A percentile compares a stretch with the other conserved stretches of the same genome.
Evolutionary conservation across 2,329 filamentous ascomycete genomes (phyloP).

Genomic region (Colletotrichum viniferum): DNA sequence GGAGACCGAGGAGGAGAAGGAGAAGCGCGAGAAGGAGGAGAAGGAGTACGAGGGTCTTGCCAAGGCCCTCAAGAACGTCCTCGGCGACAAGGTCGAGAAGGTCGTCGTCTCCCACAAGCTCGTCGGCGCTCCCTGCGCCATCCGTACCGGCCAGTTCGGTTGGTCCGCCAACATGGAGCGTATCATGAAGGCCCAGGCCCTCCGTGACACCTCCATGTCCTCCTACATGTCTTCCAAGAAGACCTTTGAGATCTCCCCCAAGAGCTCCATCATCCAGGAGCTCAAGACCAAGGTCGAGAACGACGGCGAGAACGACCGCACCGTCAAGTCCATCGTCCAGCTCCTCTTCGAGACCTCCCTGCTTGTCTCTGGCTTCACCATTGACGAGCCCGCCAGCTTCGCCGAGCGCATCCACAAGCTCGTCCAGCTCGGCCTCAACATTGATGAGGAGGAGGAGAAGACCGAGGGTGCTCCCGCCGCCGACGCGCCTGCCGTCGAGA

Average conservation of each 20-base stretch:
- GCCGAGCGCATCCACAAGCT: slow-evolving; percentile 99
- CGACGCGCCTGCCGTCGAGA: slow-evolving; percentile 62
- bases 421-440: slow-evolving; percentile 94
- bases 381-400: slow-evolving; percentile 97
- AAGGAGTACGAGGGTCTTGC: slow-evolving; percentile 96
- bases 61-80: slow-evolving; percentile 98
- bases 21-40: slow-evolving; percentile 90
- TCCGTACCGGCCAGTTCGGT: slow-evolving; percentile 99
- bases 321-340: slow-evolving; percentile 98
- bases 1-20: slow-evolving; percentile 99
- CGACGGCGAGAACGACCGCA: slow-evolving; percentile 97
- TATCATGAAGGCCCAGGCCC: slow-evolving; percentile 99
- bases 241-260: slow-evolving; percentile 99
- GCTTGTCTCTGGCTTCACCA: slow-evolving; percentile 98
- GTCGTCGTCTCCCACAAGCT: slow-evolving; percentile 99
- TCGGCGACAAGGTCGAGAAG: slow-evolving; percentile 99
- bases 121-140: slow-evolving; percentile 90
- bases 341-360: slow-evolving; percentile 99
- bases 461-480: slow-evolving; percentile 62
- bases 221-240: slow-evolving; percentile 99
- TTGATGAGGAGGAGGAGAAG: slow-evolving; percentile 89
- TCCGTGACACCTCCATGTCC: slow-evolving; percentile 99
- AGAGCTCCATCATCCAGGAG: slow-evolving; percentile 97
- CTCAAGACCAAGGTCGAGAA: slow-evolving; percentile 99
- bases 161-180: slow-evolving; percentile 99